Evolutionary conservation across 805 yeast genomes (phyloP).

Genomic region (Metschnikowia continentalis): DNA sequence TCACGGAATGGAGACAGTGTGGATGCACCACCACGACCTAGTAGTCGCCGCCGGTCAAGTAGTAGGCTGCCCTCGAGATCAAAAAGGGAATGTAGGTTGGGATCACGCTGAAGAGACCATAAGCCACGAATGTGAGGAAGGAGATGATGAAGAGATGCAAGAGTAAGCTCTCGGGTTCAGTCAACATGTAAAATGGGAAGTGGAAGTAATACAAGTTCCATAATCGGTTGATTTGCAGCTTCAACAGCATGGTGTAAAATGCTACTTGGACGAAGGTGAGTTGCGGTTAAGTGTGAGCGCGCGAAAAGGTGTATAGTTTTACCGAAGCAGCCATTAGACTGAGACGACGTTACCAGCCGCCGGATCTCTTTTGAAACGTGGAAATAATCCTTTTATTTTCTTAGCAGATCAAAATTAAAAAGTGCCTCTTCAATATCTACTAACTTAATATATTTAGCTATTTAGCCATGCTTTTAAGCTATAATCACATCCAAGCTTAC

Average conservation of each 20-base stretch:
- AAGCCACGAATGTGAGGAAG: slow-evolving; percentile 16
- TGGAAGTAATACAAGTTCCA: slow-evolving; percentile 37
- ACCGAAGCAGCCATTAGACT: background rate
- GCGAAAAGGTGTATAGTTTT: background rate
- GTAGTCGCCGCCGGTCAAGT: slow-evolving; percentile 28
- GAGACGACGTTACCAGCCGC: too few relatives aligned
- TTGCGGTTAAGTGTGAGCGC: background rate
- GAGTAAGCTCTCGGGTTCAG: slow-evolving; percentile 37
- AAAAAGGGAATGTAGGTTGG: slow-evolving; percentile 28
- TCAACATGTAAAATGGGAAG: slow-evolving; percentile 49
- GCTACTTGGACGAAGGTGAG: background rate
- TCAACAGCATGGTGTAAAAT: slow-evolving; percentile 1
- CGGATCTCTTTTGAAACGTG: too few relatives aligned
- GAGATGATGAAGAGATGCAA: slow-evolving; percentile 16
- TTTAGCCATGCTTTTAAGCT: too few relatives aligned
- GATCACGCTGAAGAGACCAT: slow-evolving; percentile 17
- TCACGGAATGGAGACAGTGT: background rate
- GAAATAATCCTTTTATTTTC: too few relatives aligned
- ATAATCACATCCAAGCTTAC: too few relatives aligned
- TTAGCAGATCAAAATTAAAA: too few relatives aligned
- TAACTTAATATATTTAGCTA: too few relatives aligned
- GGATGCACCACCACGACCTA: background rate
- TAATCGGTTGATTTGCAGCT: slow-evolving; percentile 5
- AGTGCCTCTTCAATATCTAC: too few relatives aligned
- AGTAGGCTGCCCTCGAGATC: slow-evolving; percentile 31